These are phyloP conservation scores for Ehretia macrophylla DNA, from an alignment of 257 asterid species.

Conservation along the genomic window DNA sequence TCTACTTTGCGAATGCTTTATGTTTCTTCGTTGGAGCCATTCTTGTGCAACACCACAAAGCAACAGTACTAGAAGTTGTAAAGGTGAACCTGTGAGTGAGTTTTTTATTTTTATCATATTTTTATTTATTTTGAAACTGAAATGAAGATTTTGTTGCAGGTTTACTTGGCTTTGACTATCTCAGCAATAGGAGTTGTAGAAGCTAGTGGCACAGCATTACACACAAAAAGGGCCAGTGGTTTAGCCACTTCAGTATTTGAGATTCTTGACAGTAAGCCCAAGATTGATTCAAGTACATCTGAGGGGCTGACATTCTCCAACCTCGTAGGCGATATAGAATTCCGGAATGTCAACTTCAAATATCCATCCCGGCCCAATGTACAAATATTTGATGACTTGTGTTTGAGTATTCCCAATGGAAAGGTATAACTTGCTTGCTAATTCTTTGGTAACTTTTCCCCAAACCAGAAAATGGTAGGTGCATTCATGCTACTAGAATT, in stretches of 20 bases:
- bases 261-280: constrained; percentile 25
- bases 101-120: no score
- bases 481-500: background rate
- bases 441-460: background rate
- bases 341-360: constrained; percentile 14
- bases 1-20: constrained; percentile 14
- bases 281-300: constrained; percentile 13
- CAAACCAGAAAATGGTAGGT: background rate
- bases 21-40: constrained; percentile 29
- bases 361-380: constrained; percentile 26
- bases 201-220: constrained; percentile 14
- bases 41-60: constrained; percentile 19
- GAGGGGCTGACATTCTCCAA: constrained; percentile 6
- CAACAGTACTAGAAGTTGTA: constrained; percentile 13
- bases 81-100: constrained; percentile 8
- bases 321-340: constrained; percentile 23
- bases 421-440: constrained; percentile 15
- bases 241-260: constrained; percentile 14
- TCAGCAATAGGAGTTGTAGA: constrained; percentile 27
- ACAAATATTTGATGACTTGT: constrained; percentile 22
- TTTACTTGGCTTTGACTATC: constrained; percentile 25
- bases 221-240: constrained; percentile 17
- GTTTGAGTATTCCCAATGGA: constrained; percentile 20
- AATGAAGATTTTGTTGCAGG: constrained; percentile 9
- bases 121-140: background rate